Conservation (phyloP, 139 green algal species). For the Chlorella sorokiniana region DNA sequence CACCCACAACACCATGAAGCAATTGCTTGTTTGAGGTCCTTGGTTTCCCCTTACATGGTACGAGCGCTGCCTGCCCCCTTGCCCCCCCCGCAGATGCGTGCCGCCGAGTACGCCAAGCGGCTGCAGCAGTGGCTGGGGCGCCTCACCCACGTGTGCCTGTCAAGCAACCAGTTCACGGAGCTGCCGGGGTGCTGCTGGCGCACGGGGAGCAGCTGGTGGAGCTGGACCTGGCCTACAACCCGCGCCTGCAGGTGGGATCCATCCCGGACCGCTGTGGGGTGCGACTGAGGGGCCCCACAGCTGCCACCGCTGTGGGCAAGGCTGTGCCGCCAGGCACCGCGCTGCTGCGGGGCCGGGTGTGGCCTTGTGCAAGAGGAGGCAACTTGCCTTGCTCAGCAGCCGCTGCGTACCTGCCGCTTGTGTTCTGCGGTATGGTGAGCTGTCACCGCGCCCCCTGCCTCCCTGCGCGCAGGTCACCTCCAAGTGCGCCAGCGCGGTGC, state of each 20-base stretch:
- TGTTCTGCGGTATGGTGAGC: too few species aligned
- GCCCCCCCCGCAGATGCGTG: background rate
- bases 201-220: conserved; percentile 5
- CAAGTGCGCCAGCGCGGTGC: background rate
- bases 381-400: background rate
- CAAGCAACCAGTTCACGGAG: background rate
- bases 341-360: background rate
- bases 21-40: too few species aligned
- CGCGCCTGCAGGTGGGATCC: background rate
- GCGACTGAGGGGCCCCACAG: background rate
- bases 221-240: conserved; percentile 29
- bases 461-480: background rate
- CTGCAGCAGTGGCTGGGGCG: conserved; percentile 10
- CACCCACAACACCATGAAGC: too few species aligned
- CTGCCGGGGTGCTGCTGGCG: background rate
- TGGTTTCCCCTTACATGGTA: background rate
- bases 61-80: background rate
- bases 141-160: conserved; percentile 30
- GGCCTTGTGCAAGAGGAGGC: background rate
- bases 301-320: too few species aligned
- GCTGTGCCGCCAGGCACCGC: too few species aligned
- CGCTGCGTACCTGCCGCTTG: background rate
- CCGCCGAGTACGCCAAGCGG: background rate
- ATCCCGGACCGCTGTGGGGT: background rate
- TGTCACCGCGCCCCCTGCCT: background rate